These are phyloP conservation scores for Beauveria brongniartii DNA, from an alignment of 2,329 filamentous ascomycete species.

Conservation along the genomic window DNA sequence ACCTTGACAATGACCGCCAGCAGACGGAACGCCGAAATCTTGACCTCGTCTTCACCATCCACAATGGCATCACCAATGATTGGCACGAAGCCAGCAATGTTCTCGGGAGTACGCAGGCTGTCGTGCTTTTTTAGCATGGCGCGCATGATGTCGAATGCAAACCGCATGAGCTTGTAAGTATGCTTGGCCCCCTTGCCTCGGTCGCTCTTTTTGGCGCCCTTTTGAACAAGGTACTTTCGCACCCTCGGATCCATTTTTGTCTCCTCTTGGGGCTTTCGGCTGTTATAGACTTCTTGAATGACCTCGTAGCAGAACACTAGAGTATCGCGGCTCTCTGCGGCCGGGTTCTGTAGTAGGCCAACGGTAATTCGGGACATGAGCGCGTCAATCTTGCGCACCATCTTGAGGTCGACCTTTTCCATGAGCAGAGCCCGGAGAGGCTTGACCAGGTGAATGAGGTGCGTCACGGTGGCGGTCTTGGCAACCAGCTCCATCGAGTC, in stretches of 20 bases:
- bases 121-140: conserved; percentile 82
- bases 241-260: conserved; percentile 53
- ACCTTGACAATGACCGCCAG: conserved; percentile 79
- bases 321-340: conserved; percentile 69
- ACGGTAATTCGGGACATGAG: conserved; percentile 74
- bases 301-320: conserved; percentile 95
- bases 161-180: conserved; percentile 79
- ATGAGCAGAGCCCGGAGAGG: conserved; percentile 72
- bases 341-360: conserved; percentile 75
- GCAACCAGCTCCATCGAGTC: conserved; percentile 94
- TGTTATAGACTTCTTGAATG: conserved; percentile 75
- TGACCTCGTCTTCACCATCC: conserved; percentile 83
- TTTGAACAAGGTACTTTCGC: conserved; percentile 72
- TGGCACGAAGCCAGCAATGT: conserved; percentile 78
- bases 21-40: conserved; percentile 79
- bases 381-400: conserved; percentile 85
- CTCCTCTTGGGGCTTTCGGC: conserved; percentile 42
- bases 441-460: conserved; percentile 65
- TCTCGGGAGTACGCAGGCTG: conserved; percentile 66
- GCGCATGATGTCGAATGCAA: conserved; percentile 79
- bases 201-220: conserved; percentile 66
- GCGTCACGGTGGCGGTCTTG: conserved; percentile 66
- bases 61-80: conserved; percentile 83
- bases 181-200: conserved; percentile 69
- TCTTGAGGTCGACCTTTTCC: conserved; percentile 75